phyloP scores from a whole-genome alignment of 1,139 yeast species.

The Candida labiduridarum region DNA sequence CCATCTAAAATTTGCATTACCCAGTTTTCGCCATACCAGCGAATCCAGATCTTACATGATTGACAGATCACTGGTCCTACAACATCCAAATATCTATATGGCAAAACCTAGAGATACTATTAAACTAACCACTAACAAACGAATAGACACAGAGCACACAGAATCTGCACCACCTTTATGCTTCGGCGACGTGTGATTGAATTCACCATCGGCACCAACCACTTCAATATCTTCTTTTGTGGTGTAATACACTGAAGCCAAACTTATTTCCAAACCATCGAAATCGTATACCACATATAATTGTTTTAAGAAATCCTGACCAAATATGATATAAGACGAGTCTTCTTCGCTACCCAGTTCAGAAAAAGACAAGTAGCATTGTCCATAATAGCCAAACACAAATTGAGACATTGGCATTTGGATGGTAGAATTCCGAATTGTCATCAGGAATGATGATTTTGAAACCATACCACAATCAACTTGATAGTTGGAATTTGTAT shows the following conservation, averaged over 20 bases:
- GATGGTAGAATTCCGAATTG: neutral
- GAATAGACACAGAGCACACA: neutral
- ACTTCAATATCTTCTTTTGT: constrained; percentile 8
- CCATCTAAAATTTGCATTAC: too few relatives aligned
- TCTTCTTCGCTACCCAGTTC: neutral
- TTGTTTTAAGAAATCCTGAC: neutral
- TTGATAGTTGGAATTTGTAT: neutral
- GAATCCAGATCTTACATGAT: too few relatives aligned
- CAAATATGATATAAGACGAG: neutral
- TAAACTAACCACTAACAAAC: neutral
- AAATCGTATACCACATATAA: constrained; percentile 3
- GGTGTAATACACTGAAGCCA: neutral
- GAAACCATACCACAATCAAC: neutral
- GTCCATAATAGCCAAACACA: neutral
- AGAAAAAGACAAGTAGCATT: neutral
- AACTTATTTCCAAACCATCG: constrained; percentile 1
- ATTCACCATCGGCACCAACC: neutral
- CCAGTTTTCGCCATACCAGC: too few relatives aligned
- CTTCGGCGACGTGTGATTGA: neutral
- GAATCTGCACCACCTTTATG: neutral
- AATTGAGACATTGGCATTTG: neutral
- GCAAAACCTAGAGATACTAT: neutral
- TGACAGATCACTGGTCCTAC: neutral
- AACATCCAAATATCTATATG: neutral
- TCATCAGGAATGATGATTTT: neutral